Evolutionary conservation across 495 filamentous ascomycete genomes (phyloP), one percentile per base, ranked within the genome.

Genomic region (Tuber microsphaerosporum): DNA sequence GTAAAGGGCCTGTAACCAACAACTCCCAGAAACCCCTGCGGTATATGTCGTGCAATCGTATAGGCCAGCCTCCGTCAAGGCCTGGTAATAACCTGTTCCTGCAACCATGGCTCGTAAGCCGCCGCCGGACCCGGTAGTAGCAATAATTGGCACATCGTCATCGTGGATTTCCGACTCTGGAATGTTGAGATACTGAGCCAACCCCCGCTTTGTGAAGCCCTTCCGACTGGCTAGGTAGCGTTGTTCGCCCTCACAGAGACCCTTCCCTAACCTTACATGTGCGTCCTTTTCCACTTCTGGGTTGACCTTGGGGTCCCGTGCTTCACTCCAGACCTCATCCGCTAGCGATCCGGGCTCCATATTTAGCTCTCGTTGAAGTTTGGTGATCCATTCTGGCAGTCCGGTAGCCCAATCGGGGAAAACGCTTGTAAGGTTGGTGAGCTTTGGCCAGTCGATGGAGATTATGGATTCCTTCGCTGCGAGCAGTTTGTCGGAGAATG

Each of bases 31-130:
- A 22, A 99, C 95, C 12, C 95, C 95, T 39, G 95, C 93, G 0
- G 93, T 94, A 81, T 99, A 99, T 0, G 94, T 99, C 0, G 91
- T 88, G 83, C 94, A 97, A 82, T 97, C 93, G 83, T 95, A 97
- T 0, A 99, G 86, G 0, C 95, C 95, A 70, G 91, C 90, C 83
- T 97, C 92, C 41, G 91, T 87, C 7, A 93, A 87, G 44, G 92
- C 92, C 20, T 94, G 85, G 73, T 93, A 92, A 2, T 93, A 97
- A 19, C 94, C 92, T 0, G 92, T 88, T 0, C 95, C 93, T 20
- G 95, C 94, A 14, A 97, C 92, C 71, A 99, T 86, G 0, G 95
- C 94, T 43, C 95, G 87, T 31, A 99, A 84, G 9, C 95, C 95
- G 69, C 95, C 95, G 7, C 95, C 95, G 0, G 94, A 97, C 45